Base-by-base conservation (phyloP, 2,329 filamentous ascomycete genomes). In the Chaetothyriales sp. region DNA sequence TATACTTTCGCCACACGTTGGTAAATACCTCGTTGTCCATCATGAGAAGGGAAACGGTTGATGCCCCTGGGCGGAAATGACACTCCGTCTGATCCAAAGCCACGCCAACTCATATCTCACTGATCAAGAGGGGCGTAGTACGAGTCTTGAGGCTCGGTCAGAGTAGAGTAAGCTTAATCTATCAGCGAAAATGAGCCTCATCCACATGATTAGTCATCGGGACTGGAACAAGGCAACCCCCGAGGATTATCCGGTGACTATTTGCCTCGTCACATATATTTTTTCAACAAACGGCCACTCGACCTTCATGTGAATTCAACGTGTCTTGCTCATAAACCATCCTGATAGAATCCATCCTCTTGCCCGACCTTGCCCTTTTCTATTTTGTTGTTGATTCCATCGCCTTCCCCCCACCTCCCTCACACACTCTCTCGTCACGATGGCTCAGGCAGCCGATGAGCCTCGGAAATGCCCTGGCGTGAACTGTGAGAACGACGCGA, bases 401-500 rank as follows among this genome's bases (percentile, higher is more conserved):
- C 15, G 3, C 15, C 10, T 15, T 15, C 32, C 10, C 3, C 32
- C 15, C 12, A n/a, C n/a, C n/a, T n/a, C n/a, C n/a, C n/a, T n/a
- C 10, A 4, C 22, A 39, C 10, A 39, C 32, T 5, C 32, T 15
- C 32, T 39, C 2, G 19, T 47, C 43, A 54, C 47, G 22, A 61
- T 61, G 59, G 59, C 60, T 48, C 58, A 60, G 52, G 63, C 63
- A 7, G 63, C 63, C 39, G 61, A 54, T 49, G 62, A 60, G 44
- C 47, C 64, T 48, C 66, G 68, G 49, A 71, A 71, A 62, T 98
- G 92, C 66, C 74, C 83, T 50, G 86, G 92, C 47, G 74, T 75
- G 52, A 86, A 93, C 67, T 98, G 92, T 74, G 74, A 78, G 43
- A 95, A 95, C 57, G 83, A 90, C 57, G 89, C 89, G 51, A 83